These are phyloP conservation scores for Carallia brachiata DNA, from an alignment of 345 rosid species.

Conservation along the genomic window DNA sequence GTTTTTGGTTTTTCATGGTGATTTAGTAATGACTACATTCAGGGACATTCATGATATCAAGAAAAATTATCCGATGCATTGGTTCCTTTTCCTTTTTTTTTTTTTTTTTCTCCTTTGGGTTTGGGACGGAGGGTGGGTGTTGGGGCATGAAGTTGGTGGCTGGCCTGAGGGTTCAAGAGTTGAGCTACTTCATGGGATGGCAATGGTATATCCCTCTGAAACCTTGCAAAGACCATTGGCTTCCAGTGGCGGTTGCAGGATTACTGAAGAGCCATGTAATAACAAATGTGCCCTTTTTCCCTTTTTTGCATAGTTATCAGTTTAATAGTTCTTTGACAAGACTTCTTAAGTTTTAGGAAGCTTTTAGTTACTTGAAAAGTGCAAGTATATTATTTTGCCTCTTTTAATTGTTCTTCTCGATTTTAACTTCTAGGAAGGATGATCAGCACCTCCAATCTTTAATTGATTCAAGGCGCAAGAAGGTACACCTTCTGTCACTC, in stretches of 20 bases:
- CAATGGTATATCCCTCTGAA: not conserved
- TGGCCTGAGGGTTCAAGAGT: not conserved
- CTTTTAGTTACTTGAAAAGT: not conserved
- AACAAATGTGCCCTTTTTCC: not conserved
- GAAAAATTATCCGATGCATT: too few species aligned
- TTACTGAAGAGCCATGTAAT: not conserved
- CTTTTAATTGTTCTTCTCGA: not conserved
- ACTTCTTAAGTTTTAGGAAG: not conserved
- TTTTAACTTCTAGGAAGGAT: slow-evolving; percentile 38
- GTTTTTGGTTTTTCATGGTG: too few species aligned
- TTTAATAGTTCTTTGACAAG: not conserved
- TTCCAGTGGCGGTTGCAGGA: not conserved
- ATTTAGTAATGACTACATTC: too few species aligned
- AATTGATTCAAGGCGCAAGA: slow-evolving; percentile 33
- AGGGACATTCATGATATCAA: too few species aligned
- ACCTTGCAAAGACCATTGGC: not conserved
- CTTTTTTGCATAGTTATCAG: not conserved
- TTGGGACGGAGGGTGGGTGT: not conserved
- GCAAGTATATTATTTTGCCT: not conserved
- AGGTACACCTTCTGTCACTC: slow-evolving; percentile 37
- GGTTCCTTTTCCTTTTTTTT: not conserved
- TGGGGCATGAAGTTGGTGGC: not conserved
- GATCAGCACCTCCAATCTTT: slow-evolving; percentile 25
- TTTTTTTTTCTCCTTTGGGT: not conserved
- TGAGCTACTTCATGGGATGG: not conserved